Base-by-base conservation (phyloP, 352 stramenopile genomes). In the Globisporangium heterothallicum region DNA sequence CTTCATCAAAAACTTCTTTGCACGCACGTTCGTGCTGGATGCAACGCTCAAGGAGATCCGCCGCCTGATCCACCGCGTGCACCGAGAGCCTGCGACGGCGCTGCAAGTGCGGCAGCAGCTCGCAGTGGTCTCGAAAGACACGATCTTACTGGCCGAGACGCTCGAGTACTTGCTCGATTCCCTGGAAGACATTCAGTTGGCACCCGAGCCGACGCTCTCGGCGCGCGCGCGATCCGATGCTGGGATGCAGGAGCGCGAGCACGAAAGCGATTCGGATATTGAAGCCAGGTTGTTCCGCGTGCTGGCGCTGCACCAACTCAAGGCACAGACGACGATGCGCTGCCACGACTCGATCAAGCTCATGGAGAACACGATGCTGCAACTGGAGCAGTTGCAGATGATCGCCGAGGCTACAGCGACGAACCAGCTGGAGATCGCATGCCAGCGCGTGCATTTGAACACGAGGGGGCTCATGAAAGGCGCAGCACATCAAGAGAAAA, bases 1-100 rank as follows among this genome's bases (percentile, higher is more conserved):
- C 10, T 99, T 99, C 57, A 84, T 98, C 59, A 90, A 97, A 62
- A 98, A 98, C 59, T 98, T 97, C 64, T 99, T 98, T 49, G 94
- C 93, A 9, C 78, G 96, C 13, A 91, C 97, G 19, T 98, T 97
- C 64, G 96, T 99, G 48, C 68, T 99, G 10, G 95, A 95, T 47
- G 95, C 97, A 41, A 96, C 97, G 32, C 85, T 99, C 56, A 96
- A 98, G 54, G 86, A 94, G n/a, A 96, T 97, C 18, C 85, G 92
- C 22, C 61, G 83, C 29, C 76, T 98, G 18, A 89, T 99, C 41
- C 88, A 97, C 38, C 66, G 72, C 3, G 80, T 94, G 9, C 68
- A 92, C 40, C 71, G 70, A 0, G 90, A 98, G 59, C 95, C 93
- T 5, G 88, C 74, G 4, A 78, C 76, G 14, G 78, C 94, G 8